These are phyloP conservation scores for Nasturtium officinale DNA, from an alignment of 345 rosid genomes.

Conservation along the genomic window DNA sequence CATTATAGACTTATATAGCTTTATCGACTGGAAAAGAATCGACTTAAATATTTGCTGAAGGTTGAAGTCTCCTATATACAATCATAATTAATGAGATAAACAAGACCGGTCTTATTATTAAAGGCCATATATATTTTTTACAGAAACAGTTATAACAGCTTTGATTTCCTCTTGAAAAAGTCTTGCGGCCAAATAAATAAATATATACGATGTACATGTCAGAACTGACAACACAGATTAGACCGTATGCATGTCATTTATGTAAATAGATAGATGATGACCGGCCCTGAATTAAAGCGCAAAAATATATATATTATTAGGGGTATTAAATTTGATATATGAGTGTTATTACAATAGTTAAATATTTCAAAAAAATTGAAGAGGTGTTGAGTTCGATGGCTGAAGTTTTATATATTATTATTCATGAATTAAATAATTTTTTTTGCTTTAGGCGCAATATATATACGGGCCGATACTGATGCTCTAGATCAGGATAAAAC, in stretches of 20 bases:
- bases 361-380: too few species aligned
- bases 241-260: background rate
- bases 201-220: background rate
- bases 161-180: background rate
- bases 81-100: background rate
- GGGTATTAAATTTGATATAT: too few species aligned
- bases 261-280: background rate
- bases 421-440: too few species aligned
- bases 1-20: background rate
- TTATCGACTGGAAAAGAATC: background rate
- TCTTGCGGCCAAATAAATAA: constrained; percentile 6
- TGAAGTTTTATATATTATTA: too few species aligned
- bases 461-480: too few species aligned
- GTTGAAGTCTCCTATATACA: background rate
- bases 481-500: constrained; percentile 7
- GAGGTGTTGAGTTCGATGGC: too few species aligned
- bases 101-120: background rate
- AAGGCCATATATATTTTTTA: background rate
- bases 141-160: background rate
- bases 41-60: background rate
- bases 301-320: too few species aligned
- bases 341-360: too few species aligned
- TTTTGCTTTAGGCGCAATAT: too few species aligned
- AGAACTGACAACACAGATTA: constrained; percentile 11
- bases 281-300: too few species aligned